Evolutionary conservation across 805 yeast species (phyloP), one percentile per base, ranked within the genome.

Genomic region (Isabelozyma rhagii): DNA sequence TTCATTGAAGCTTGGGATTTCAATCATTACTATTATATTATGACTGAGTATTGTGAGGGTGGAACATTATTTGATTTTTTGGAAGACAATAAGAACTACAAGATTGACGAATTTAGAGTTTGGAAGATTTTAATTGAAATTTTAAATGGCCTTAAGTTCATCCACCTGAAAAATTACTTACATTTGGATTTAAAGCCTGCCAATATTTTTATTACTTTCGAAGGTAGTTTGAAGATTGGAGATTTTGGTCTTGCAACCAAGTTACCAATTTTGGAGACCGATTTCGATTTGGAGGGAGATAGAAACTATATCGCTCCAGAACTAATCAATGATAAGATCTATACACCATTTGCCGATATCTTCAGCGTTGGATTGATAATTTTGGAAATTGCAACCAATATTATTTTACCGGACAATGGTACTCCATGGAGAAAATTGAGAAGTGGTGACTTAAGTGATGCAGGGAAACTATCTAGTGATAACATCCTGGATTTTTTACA

Each of bases 281-380:
- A 72, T 55, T 85, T 89, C 59, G 99, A 94, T 68, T 81, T 96
- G 56, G 99, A 94, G 69, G 99, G 99, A 27, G 99, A 94, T 68
- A 77, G 98, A 47, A 97, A 93, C 64, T 94, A 94, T 68, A 94
- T 94, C 68, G 98, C 99, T 0, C 99, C 99, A 1, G 99, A 94
- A 66, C 84, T 94, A 21, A 84, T 94, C 48, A 82, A 91, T 34
- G 82, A 80, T 43, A 91, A 89, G 63, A 79, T 81, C 42, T 94
- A 94, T 63, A 91, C 90, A 40, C 89, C 87, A 57, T 91, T 93
- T 47, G 98, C 98, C 0, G 99, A 94, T 65, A 84, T 94, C 4
- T 94, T 94, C 65, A 87, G 97, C n/a, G 79, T 92, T 45, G 99
- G 99, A 0, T 74, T 94, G 51, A 88, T 94, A 55, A 87, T 94